Evolutionary conservation across 305 asterid species (phyloP), one percentile per base, ranked within the genome.

Genomic region (Striga hermonthica): DNA sequence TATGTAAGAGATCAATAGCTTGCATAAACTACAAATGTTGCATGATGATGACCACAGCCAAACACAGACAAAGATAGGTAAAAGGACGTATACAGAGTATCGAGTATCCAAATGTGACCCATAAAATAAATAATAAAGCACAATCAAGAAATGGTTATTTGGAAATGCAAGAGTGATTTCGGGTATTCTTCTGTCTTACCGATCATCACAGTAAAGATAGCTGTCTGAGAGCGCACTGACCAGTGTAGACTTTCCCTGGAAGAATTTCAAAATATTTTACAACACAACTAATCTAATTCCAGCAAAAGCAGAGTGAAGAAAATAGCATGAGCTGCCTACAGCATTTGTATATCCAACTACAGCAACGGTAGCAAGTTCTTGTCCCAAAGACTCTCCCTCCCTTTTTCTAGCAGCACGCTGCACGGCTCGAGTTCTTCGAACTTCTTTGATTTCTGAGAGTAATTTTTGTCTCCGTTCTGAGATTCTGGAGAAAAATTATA

Each of bases 301-400:
- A 50, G 57, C 38, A 28, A 13, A 15, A 57, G 50, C 57, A 73
- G 62, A 69, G 68, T 5, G 52, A 68, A 40, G 37, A 70, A 40
- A 47, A 11, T 44, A 54, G 52, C 74, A 67, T 4, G 52, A 72
- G 62, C 65, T 67, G 78, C 92, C 72, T 80, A 93, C 99, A 77
- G 99, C 96, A 86, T 90, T 93, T 62, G 99, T 93, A 75, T 93
- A 90, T 69, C 99, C 99, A 74, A 93, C 97, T 55, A 93, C 79
- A 77, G 95, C 99, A 78, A 93, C 86, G 15, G 96, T 93, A 48
- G 86, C 82, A 72, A 82, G 78, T 68, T 81, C 91, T 80, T 81
- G 84, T 48, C 95, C 97, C 9, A 82, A 78, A 54, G 80, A 62
- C 59, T 76, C 81, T 60, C 88, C 92, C 66, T 84, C 83, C 72